Base-by-base conservation (phyloP, 768 basidiomycete genomes). In the Amanita pallidorosea region DNA sequence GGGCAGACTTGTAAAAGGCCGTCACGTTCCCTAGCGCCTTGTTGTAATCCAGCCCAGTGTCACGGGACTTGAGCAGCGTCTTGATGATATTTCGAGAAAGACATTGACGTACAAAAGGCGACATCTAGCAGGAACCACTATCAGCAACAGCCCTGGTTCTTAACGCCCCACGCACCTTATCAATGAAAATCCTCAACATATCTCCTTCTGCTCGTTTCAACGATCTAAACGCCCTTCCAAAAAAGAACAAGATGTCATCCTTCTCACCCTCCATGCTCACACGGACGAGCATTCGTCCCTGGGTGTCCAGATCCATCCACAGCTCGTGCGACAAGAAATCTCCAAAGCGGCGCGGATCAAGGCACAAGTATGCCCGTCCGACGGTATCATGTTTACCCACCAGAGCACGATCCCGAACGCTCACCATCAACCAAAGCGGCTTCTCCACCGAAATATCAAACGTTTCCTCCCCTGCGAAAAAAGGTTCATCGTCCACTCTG, bases 261-360 rank as follows among this genome's bases (percentile, higher is more conserved):
- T 95, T 93, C 74, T 98, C 96, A 48, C 94, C 93, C 61, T 99
- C 96, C 93, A 98, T 96, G 61, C 91, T 94, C 52, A 98, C 77
- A 17, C 96, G 79, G 29, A 96, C 70, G 34, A 96, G 68, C 45
- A 97, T 76, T 31, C 91, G 79, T 4, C 96, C 93, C 49, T 81
- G 76, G 0, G 84, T 81, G 61, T 97, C 94, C 13, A 98, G 70
- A 54, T 90, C 86, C 70, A 94, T 76, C 87, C 93, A 93, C 6
- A 87, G 63, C 53, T 99, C 96, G 59, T 93, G 92, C 2, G 91
- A 73, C 53, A 97, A 70, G 63, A 86, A 85, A 69, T 99, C 93
- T 11, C 82, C 83, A 59, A 89, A 95, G 49, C 88, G 79, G 53
- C 77, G 73, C 2, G 93, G 92, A 57, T 98, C 94, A 23, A 99